phyloP scores from a whole-genome alignment of 2,329 filamentous ascomycete species.

The Chaetomium strumarium region DNA sequence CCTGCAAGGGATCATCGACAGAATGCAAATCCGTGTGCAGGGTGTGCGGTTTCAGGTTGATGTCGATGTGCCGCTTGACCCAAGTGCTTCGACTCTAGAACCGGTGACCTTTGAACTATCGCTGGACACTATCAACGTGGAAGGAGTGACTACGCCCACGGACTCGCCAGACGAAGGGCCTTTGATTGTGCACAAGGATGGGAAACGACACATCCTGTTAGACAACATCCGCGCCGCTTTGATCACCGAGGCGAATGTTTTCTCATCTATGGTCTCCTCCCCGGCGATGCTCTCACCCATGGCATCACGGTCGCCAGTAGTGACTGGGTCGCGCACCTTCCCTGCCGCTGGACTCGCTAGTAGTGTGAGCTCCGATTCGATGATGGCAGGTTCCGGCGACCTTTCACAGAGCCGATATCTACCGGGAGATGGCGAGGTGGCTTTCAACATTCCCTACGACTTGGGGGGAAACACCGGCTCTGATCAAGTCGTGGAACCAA shows the following conservation, averaged over 20 bases:
- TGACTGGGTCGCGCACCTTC: slow-evolving; percentile 23
- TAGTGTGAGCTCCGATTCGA: slow-evolving; percentile 22
- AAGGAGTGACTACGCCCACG: slow-evolving; percentile 52
- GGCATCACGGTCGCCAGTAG: slow-evolving; percentile 41
- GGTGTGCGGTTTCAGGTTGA: slow-evolving; percentile 63
- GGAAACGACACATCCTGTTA: slow-evolving; percentile 60
- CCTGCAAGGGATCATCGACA: slow-evolving; percentile 67
- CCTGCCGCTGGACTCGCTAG: slow-evolving; percentile 5
- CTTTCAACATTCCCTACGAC: slow-evolving; percentile 45
- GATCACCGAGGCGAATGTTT: slow-evolving; percentile 62
- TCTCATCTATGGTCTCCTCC: slow-evolving; percentile 53
- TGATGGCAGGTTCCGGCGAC: slow-evolving; percentile 33
- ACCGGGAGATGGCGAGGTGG: slow-evolving; percentile 48
- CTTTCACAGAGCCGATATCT: slow-evolving; percentile 32
- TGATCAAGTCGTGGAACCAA: slow-evolving; percentile 30
- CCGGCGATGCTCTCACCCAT: slow-evolving; percentile 54
- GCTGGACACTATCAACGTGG: slow-evolving; percentile 59
- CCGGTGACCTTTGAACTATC: slow-evolving; percentile 59
- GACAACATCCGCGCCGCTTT: slow-evolving; percentile 58
- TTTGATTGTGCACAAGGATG: slow-evolving; percentile 47
- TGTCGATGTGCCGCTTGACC: slow-evolving; percentile 49
- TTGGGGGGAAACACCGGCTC: slow-evolving; percentile 32
- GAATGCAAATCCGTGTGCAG: slow-evolving; percentile 60
- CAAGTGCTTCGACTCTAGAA: slow-evolving; percentile 42
- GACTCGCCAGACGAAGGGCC: slow-evolving; percentile 30